Conservation (phyloP, 2,329 filamentous ascomycete species). For the Talaromyces rugulosus region DNA sequence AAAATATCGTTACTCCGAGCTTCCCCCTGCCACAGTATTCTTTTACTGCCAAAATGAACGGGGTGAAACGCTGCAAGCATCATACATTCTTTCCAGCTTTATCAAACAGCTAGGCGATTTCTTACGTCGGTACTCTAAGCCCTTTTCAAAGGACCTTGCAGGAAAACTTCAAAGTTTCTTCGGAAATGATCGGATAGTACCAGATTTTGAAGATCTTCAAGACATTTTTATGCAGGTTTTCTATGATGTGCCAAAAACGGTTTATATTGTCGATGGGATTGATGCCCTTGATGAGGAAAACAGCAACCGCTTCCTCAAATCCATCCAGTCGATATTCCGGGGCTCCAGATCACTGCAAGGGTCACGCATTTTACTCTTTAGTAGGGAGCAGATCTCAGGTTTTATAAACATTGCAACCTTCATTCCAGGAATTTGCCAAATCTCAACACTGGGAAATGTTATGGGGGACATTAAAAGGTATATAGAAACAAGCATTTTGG, state of each 20-base stretch:
- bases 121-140: neutral
- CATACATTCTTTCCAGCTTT: constrained; percentile 1
- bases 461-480: constrained; percentile 16
- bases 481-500: constrained; percentile 16
- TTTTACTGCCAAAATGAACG: constrained; percentile 1
- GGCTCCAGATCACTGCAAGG: neutral
- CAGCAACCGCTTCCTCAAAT: neutral
- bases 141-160: neutral
- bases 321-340: neutral
- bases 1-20: neutral
- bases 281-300: neutral
- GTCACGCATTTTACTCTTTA: constrained; percentile 16
- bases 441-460: constrained; percentile 17
- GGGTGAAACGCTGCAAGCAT: neutral
- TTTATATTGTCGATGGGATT: constrained; percentile 3
- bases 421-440: constrained; percentile 14
- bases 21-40: neutral
- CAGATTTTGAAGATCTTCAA: constrained; percentile 1
- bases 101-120: constrained; percentile 1
- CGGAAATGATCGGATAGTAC: neutral
- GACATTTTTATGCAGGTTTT: neutral
- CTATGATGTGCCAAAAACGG: neutral
- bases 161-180: constrained; percentile 1
- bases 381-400: constrained; percentile 19
- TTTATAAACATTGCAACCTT: constrained; percentile 14